phyloP scores from a whole-genome alignment of 1,139 yeast genomes.

The Saccharomyces hybrid region DNA sequence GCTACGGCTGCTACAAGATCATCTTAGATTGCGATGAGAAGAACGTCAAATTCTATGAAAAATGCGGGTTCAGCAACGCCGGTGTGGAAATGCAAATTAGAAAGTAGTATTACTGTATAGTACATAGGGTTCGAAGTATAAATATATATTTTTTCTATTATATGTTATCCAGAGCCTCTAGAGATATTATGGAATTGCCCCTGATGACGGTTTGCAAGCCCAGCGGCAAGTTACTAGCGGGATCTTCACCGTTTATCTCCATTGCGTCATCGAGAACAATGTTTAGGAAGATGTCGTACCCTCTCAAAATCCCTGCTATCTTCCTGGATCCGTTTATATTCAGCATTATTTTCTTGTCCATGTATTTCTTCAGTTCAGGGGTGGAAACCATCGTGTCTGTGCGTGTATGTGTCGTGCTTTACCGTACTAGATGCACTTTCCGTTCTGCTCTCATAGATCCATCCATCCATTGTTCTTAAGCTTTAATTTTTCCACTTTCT shows the following conservation, averaged over 20 bases:
- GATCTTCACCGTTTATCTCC: conserved; percentile 43
- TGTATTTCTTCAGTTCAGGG: conserved; percentile 60
- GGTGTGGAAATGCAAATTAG: conserved; percentile 66
- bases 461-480: neutral
- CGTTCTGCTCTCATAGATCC: neutral
- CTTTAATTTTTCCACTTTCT: neutral
- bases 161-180: conserved; percentile 38
- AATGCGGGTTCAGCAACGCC: conserved; percentile 61
- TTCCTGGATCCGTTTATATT: conserved; percentile 70
- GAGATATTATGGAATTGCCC: conserved; percentile 54
- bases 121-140: neutral
- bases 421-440: neutral
- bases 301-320: conserved; percentile 65
- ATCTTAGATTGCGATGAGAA: conserved; percentile 81
- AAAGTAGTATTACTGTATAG: conserved; percentile 1
- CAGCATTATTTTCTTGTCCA: conserved; percentile 64
- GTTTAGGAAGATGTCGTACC: conserved; percentile 71
- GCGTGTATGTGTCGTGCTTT: neutral
- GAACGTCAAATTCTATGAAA: conserved; percentile 79
- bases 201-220: conserved; percentile 40
- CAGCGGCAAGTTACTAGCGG: conserved; percentile 37
- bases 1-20: conserved; percentile 72
- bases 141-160: neutral
- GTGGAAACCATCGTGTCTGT: conserved; percentile 45
- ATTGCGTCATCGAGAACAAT: conserved; percentile 67